Base-by-base conservation (phyloP, 306 rosid genomes). In the Cucumis hystrix region DNA sequence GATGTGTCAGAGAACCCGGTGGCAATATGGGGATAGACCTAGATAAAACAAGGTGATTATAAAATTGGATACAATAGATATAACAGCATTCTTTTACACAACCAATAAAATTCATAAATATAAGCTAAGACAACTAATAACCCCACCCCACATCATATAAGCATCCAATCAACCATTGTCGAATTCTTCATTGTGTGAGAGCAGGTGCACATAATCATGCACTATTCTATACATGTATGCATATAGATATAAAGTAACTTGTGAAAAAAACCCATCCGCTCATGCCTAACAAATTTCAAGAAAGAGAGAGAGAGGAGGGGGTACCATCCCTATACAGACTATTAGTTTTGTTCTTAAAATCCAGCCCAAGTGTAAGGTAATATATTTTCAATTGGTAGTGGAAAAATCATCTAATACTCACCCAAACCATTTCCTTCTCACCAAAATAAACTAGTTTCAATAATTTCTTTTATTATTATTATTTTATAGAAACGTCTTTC, bases 21-120 rank as follows among this genome's bases (percentile, higher is more conserved):
- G 67, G 98, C 99, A 78, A 96, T 90, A 58, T 92, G 99, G 60
- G 96, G 97, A 81, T 92, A 96, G 81, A 96, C 97, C 99, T 96
- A 83, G 83, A 79, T 51, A 64, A 75, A 83, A 80, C 35, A 82
- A 80, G 23, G 23, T 13, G 30, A 73, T 68, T 30, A 68, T 67
- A 57, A 80, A 58, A 52, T 35, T 57, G 16, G 77, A 51, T 55
- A 75, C 39, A 40, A 57, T 6, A 75, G 14, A 39, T 39, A 20
- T 15, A 56, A 35, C 10, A 21, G 2, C 10, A 51, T 28, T 72
- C 33, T 30, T 33, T 51, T 18, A 10, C 43, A 74, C 30, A 74
- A 54, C 25, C 5, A 0, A 7, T 14, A 20, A 54, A 55, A 74
- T n/a, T 56, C 78, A 56, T 25, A 72, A 74, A 74, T 57, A 37